Percentiles rank a stretch among this genome's conserved stretches.
Evolutionary conservation across 139 green algal species (phyloP).

Genomic region (Chlorella sorokiniana): DNA sequence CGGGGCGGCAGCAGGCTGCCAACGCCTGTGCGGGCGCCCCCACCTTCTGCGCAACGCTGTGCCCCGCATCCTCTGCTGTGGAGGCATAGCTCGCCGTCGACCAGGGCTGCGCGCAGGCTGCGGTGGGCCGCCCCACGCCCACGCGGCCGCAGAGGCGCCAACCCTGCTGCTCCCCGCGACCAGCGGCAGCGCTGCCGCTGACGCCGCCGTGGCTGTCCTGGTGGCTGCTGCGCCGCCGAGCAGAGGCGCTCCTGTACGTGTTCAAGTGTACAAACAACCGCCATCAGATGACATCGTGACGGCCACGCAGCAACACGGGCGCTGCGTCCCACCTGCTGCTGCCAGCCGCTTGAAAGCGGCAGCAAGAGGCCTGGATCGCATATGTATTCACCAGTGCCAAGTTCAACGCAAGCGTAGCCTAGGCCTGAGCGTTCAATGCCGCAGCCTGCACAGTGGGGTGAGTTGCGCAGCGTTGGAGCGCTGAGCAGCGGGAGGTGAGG

Average conservation of each 20-base stretch:
- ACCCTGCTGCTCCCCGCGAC: not conserved
- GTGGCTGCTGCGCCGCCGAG: no score
- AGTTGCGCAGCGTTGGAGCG: no score
- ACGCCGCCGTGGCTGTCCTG: no score
- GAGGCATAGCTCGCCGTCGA: not conserved
- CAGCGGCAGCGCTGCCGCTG: not conserved
- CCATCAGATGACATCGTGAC: no score
- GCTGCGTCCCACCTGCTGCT: not conserved
- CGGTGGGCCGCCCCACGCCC: not conserved
- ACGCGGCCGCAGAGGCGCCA: not conserved
- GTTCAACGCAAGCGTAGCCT: no score
- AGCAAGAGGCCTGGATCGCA: not conserved
- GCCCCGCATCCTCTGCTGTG: not conserved
- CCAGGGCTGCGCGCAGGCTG: not conserved
- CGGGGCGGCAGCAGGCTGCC: no score
- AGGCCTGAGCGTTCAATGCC: no score
- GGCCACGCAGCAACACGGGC: no score
- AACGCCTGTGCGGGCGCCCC: not conserved
- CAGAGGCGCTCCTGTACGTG: no score
- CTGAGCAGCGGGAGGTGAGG: no score
- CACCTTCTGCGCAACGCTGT: conserved; percentile 27
- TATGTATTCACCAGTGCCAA: not conserved
- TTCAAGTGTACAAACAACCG: no score
- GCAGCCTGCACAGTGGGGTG: no score
- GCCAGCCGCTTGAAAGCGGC: conserved; percentile 3